Evolutionary conservation across 2,329 filamentous ascomycete genomes (phyloP), one percentile per base, ranked within the genome.

Genomic region (Aphanocladium album): DNA sequence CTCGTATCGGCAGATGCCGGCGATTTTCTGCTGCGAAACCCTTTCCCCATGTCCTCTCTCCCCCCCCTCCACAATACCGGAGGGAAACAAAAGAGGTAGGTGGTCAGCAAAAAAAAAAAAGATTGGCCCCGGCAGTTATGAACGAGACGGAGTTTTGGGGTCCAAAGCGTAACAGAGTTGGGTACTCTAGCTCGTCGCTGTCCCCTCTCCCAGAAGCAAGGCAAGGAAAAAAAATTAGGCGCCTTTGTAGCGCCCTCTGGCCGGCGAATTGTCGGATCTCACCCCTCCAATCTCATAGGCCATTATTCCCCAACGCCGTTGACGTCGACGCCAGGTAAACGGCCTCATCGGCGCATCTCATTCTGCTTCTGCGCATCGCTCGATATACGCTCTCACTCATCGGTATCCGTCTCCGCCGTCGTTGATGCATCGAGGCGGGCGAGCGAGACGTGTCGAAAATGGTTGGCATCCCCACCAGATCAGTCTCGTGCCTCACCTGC

Each of bases 381-480:
- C n/a, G 0, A 27, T 17, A 16, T 17, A n/a, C 45, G 27, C 30
- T 14, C 11, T 30, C 35, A 43, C 27, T 33, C 37, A 23, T 43
- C 25, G 11, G 46, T 33, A 45, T 35, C 37, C 25, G 12, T 9
- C 54, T 27, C 3, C 12, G 37, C 47, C 47, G 11, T 51, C n/a
- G 35, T 59, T 51, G 37, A 59, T 59, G 56, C 56, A 17, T 52
- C 47, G 47, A 27, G 39, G 27, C 27, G 27, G 39, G 57, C 57
- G 49, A 45, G 50, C 50, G 57, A 60, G 57, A 37, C 21, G 12
- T 25, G 23, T 37, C 12, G 14, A 60, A 60, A 21, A 61, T 61
- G 59, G 59, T 61, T 25, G 59, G 59, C 52, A 61, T 61, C 52
- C 59, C 59, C 37, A 57, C 59, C 51, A 61, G 59, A 56, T 61